These are phyloP conservation scores for Haplosporangium gracile DNA, from an alignment of 192 early-diverging fungal species.

Conservation along the genomic window DNA sequence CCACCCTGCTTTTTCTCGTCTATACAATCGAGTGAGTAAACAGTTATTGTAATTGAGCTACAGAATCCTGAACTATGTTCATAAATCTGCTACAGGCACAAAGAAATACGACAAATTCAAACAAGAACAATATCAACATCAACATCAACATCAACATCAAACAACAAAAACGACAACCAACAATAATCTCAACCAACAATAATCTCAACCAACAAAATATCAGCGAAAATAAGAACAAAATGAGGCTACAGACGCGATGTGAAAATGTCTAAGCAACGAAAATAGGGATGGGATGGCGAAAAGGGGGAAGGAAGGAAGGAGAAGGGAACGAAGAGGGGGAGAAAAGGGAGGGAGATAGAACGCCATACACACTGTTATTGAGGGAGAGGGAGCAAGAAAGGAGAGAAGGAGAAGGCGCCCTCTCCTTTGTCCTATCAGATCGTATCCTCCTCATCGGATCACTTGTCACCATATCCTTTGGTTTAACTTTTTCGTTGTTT, in stretches of 20 bases:
- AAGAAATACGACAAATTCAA: background rate
- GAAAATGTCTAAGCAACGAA: background rate
- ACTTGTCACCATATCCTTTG: background rate
- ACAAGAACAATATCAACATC: background rate
- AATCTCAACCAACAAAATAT: background rate
- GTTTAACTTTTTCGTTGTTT: background rate
- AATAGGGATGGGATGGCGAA: background rate
- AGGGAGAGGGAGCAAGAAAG: no score
- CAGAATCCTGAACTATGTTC: conserved; percentile 5
- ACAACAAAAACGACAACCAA: background rate
- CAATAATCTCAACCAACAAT: background rate
- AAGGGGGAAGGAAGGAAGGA: background rate
- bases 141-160: background rate
- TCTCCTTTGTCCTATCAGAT: background rate
- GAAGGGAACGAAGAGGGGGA: no score
- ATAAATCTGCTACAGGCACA: background rate
- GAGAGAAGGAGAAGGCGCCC: background rate
- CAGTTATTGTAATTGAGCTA: background rate
- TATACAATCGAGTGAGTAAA: background rate
- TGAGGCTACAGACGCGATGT: background rate
- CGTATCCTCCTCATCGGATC: background rate
- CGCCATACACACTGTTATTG: background rate
- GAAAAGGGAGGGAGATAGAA: background rate
- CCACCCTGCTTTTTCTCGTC: background rate
- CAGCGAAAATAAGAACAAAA: background rate